Evolutionary conservation across 2,329 filamentous ascomycete genomes (phyloP), one percentile per base, ranked within the genome.

Genomic region (Penicillium paneum): DNA sequence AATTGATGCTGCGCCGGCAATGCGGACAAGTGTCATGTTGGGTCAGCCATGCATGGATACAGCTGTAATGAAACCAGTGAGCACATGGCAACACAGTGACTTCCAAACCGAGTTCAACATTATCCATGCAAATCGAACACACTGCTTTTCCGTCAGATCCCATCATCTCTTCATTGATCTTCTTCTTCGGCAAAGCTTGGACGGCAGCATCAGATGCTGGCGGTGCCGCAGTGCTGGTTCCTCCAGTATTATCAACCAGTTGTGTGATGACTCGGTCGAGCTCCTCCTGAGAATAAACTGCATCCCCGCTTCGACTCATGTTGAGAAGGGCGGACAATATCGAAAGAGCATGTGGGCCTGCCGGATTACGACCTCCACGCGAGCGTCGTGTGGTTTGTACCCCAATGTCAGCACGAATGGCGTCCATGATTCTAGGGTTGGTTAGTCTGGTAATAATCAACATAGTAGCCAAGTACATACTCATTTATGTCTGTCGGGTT

Each of bases 41-140:
- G 64, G 83, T 84, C 48, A 97, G 76, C 93, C 93, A 97, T 46
- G 89, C 79, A 24, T 85, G 81, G 32, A 94, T 89, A 65, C 93
- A 97, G 26, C 83, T 78, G 54, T 87, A 86, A 67, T 97, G 93
- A 71, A 96, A 97, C 90, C 91, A 96, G 68, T 99, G 94, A 55
- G 85, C 88, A 74, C 94, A 99, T 0, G 91, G 91, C 47, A 99
- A 74, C 42, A 87, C 81, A 0, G 89, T 83, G 5, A 93, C 90
- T 68, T 89, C 85, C 29, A 89, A 85, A 11, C 85, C 88, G 34
- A 89, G 68, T 26, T 83, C 80, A 58, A 95, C 87, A 28, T 89
- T 83, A 52, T 97, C 91, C 78, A 97, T 96, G 74, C 94, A 99
- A 55, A 99, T 96, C 34, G 90, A 92, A 71, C 94, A 99, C 67